A percentile compares a stretch with the other conserved stretches of the same genome.
Conservation (phyloP, 495 filamentous ascomycete species). For the Aspergillus steynii region DNA sequence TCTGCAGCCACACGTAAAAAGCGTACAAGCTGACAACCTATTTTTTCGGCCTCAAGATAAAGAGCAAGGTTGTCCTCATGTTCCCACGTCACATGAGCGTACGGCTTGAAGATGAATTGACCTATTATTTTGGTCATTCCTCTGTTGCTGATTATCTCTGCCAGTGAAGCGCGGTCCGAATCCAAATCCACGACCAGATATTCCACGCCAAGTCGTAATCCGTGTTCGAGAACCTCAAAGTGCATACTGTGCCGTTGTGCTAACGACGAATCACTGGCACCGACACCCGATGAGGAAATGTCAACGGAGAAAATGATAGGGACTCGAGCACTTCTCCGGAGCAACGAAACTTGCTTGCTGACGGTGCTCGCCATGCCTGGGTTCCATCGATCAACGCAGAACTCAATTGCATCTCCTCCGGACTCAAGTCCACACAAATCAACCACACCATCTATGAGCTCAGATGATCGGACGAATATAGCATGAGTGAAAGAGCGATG, state of each 20-base stretch:
- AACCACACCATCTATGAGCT: constrained; percentile 52
- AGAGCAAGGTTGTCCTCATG: constrained; percentile 56
- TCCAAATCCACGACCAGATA: constrained; percentile 69
- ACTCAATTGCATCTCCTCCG: constrained; percentile 69
- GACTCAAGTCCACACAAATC: constrained; percentile 66
- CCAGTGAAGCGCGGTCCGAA: constrained; percentile 42
- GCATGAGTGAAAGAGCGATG: constrained; percentile 66
- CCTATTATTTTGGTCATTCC: constrained; percentile 77
- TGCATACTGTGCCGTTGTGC: constrained; percentile 21
- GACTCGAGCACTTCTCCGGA: constrained; percentile 58
- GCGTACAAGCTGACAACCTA: constrained; percentile 72
- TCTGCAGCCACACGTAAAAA: constrained; percentile 62
- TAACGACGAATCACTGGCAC: constrained; percentile 21
- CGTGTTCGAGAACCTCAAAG: constrained; percentile 59
- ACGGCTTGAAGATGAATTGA: constrained; percentile 55
- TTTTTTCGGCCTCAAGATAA: constrained; percentile 55
- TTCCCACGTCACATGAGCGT: constrained; percentile 58
- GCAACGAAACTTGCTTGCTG: constrained; percentile 45
- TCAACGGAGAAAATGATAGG: constrained; percentile 73
- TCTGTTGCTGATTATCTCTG: constrained; percentile 50
- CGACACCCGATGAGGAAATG: constrained; percentile 43
- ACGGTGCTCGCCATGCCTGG: constrained; percentile 44
- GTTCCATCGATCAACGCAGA: constrained; percentile 66
- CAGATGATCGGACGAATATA: constrained; percentile 62
- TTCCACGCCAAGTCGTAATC: constrained; percentile 71